A percentile compares a stretch with the other conserved stretches of the same genome.
Conservation (phyloP, 306 rosid species). For the Casuarina equisetifolia region DNA sequence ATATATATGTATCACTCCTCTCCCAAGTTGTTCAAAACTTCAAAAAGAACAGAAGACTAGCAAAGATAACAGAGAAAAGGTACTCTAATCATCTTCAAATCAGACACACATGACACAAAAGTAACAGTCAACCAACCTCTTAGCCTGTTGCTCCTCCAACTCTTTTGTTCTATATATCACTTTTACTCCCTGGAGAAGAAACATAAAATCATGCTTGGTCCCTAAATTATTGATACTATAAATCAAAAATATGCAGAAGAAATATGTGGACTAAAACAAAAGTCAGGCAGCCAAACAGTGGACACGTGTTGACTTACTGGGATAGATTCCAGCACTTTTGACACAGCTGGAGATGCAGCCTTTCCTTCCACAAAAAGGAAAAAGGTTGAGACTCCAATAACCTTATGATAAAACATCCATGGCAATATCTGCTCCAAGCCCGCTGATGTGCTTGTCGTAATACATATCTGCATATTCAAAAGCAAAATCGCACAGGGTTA, state of each 20-base stretch:
- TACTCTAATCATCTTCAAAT: conserved; percentile 6
- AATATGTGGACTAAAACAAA: not conserved
- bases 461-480: conserved; percentile 61
- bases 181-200: conserved; percentile 76
- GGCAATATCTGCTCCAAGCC: conserved; percentile 96
- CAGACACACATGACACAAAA: conserved; percentile 8
- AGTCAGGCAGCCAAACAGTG: conserved; percentile 1
- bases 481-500: conserved; percentile 21
- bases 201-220: conserved; percentile 12
- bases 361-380: conserved; percentile 93
- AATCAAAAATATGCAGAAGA: not conserved
- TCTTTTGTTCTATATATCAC: conserved; percentile 86
- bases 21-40: not conserved
- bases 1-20: not conserved
- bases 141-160: conserved; percentile 93
- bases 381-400: conserved; percentile 77
- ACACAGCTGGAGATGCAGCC: conserved; percentile 82
- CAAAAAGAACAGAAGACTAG: not conserved
- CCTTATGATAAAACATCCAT: conserved; percentile 98
- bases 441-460: conserved; percentile 84
- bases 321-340: conserved; percentile 78
- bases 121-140: conserved; percentile 55
- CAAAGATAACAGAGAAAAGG: conserved; percentile 7
- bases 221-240: not conserved
- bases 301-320: conserved; percentile 61